Evolutionary conservation across 352 stramenopile species (phyloP), one percentile per base, ranked within the genome.

Genomic region (Phytophthora cajani): DNA sequence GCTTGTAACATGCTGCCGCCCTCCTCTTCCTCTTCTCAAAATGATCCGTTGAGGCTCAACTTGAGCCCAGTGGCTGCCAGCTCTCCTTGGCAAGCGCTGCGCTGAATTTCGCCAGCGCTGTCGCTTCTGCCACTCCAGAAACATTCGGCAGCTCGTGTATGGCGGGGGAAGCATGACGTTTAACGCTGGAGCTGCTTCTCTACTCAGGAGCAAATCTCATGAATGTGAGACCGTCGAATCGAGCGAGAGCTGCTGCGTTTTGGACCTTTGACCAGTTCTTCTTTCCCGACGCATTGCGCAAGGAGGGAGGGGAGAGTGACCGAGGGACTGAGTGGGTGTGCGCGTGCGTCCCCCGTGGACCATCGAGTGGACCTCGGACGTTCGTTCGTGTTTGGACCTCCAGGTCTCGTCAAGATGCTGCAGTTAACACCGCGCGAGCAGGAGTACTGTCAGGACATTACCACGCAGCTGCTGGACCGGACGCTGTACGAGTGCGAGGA

Each of bases 401-500:
- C 30, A 36, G 8, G 30, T 11, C 30, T 36, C 27, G 27, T 30
- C 30, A 44, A 67, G 42, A 71, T 66, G 49, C 25, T 62, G 27
- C 50, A 62, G 17, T 40, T 74, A 30, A 71, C 67, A 62, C 55
- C 61, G 1, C 50, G 58, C 32, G 67, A 74, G 1, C 55, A 32
- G 23, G 62, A 74, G 32, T 32, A 64, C 44, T 67, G 62, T n/a
- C 62, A 71, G 59, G 67, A 74, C 47, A 21, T 74, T 40, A 71
- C 67, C 17, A 70, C 62, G 2, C 62, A 71, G 47, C 54, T 74
- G 5, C 55, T 74, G 19, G 67, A 74, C 55, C 40, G 62, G 49
- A 74, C 63, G 7, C 40, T 74, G 38, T 68, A 64, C 49, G 67
- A 74, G 38, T 69, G 67, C n/a, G 67, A 74, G 14, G 62, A 71